Evolutionary conservation across 345 rosid genomes (phyloP).

Genomic region (Acer negundo): DNA sequence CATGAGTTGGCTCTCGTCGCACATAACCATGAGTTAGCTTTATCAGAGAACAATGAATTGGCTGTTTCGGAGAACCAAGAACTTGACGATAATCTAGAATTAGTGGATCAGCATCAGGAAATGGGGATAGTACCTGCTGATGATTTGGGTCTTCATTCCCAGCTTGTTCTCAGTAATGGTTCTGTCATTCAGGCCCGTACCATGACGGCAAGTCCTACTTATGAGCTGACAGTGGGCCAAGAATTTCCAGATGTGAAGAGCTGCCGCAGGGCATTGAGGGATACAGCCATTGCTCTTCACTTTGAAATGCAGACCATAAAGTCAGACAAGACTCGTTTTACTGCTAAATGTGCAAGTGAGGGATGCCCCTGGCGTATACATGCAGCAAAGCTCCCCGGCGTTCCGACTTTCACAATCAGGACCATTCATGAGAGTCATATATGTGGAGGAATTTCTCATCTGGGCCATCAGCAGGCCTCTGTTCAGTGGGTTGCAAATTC

Average conservation of each 20-base stretch:
- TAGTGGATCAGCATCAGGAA: slow-evolving; percentile 61
- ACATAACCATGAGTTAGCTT: slow-evolving; percentile 42
- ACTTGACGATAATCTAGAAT: slow-evolving; percentile 61
- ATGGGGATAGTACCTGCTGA: slow-evolving; percentile 45
- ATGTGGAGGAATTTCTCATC: slow-evolving; percentile 94
- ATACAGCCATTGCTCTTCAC: slow-evolving; percentile 94
- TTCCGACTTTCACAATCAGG: slow-evolving; percentile 93
- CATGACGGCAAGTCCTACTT: slow-evolving; percentile 41
- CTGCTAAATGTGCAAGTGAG: slow-evolving; percentile 96
- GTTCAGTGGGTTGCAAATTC: slow-evolving; percentile 99
- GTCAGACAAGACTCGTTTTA: slow-evolving; percentile 98
- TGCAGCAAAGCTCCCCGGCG: slow-evolving; percentile 97
- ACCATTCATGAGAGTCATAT: slow-evolving; percentile 83
- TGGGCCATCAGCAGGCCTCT: slow-evolving; percentile 98
- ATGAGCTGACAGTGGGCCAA: slow-evolving; percentile 84
- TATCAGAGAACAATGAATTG: slow-evolving; percentile 60
- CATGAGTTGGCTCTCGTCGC: slow-evolving; percentile 47
- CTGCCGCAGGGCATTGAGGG: slow-evolving; percentile 93
- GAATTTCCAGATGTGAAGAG: slow-evolving; percentile 98
- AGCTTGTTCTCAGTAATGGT: slow-evolving; percentile 40
- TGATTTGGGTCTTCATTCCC: slow-evolving; percentile 44
- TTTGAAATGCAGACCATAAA: slow-evolving; percentile 97
- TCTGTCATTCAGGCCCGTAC: slow-evolving; percentile 77
- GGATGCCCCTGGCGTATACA: slow-evolving; percentile 99
- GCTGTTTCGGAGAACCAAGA: slow-evolving; percentile 71